These are phyloP conservation scores for Glycyrrhiza uralensis DNA, from an alignment of 306 rosid species.

Conservation along the genomic window DNA sequence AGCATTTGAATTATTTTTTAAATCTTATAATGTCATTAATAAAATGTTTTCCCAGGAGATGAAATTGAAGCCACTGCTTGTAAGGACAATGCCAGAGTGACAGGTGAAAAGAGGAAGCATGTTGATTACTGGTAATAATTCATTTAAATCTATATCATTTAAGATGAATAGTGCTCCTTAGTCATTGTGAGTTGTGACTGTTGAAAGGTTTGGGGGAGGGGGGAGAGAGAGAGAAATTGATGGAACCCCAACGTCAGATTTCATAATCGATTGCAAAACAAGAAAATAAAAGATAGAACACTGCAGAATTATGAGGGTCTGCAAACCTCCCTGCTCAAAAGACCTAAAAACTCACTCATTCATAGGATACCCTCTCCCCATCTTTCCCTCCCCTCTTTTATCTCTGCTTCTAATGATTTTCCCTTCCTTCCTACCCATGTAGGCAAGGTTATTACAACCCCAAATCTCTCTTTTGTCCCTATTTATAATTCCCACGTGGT, in stretches of 20 bases:
- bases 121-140: conserved; percentile 56
- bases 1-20: conserved; percentile 10
- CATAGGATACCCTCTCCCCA: not conserved
- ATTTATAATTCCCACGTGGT: not conserved
- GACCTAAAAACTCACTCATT: not conserved
- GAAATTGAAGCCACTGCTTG: conserved; percentile 38
- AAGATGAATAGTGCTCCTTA: not conserved
- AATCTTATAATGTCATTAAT: conserved; percentile 23
- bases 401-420: not conserved
- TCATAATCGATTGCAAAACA: not conserved
- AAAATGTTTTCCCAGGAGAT: conserved; percentile 60
- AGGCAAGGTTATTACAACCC: not conserved
- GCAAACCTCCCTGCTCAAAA: not conserved
- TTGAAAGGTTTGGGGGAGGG: not conserved
- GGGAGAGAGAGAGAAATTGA: not conserved
- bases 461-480: not conserved
- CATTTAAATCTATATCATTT: conserved; percentile 22
- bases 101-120: conserved; percentile 69
- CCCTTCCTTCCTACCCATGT: not conserved
- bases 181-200: not conserved
- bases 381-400: not conserved
- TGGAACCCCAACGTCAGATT: not conserved
- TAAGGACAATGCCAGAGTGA: conserved; percentile 35
- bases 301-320: not conserved
- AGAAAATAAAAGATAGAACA: not conserved